A percentile compares a stretch with the other conserved stretches of the same genome.
These are phyloP conservation scores for Erythrobasidium hasegawianum DNA, from an alignment of 1,284 basidiomycete species.

Conservation along the genomic window DNA sequence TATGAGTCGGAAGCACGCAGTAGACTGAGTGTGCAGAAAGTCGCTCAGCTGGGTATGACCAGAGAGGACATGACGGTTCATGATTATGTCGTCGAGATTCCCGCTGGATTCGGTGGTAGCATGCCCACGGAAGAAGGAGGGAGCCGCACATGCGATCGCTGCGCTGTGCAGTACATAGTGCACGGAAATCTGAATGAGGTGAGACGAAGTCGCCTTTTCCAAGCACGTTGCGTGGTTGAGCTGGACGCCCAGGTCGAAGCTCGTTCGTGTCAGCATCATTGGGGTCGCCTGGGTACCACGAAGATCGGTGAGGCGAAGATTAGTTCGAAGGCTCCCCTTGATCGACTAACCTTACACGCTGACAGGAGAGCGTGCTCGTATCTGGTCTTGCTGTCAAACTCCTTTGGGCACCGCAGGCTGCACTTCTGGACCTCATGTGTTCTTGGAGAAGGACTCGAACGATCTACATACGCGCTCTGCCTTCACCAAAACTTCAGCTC, in stretches of 20 bases:
- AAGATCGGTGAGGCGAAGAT: constrained; percentile 36
- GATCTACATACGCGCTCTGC: constrained; percentile 68
- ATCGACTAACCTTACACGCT: too few relatives aligned
- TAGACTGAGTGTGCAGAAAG: constrained; percentile 29
- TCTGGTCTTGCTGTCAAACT: constrained; percentile 45
- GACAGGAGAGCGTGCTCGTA: constrained; percentile 50
- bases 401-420: constrained; percentile 42
- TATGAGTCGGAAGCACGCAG: constrained; percentile 31
- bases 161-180: constrained; percentile 64
- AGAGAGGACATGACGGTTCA: constrained; percentile 56
- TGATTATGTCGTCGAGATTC: constrained; percentile 69
- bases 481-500: constrained; percentile 59
- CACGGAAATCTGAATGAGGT: constrained; percentile 51
- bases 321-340: too few relatives aligned
- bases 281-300: constrained; percentile 66
- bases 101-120: constrained; percentile 59
- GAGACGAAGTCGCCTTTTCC: not conserved
- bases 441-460: constrained; percentile 64
- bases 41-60: constrained; percentile 53
- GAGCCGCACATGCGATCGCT: constrained; percentile 69
- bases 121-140: constrained; percentile 65
- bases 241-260: constrained; percentile 54
- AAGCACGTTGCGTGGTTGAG: too few relatives aligned
- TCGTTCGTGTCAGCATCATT: constrained; percentile 73
- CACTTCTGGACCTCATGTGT: constrained; percentile 44